Evolutionary conservation across 805 yeast species (phyloP).

Genomic region (Wickerhamomyces chambardii): DNA sequence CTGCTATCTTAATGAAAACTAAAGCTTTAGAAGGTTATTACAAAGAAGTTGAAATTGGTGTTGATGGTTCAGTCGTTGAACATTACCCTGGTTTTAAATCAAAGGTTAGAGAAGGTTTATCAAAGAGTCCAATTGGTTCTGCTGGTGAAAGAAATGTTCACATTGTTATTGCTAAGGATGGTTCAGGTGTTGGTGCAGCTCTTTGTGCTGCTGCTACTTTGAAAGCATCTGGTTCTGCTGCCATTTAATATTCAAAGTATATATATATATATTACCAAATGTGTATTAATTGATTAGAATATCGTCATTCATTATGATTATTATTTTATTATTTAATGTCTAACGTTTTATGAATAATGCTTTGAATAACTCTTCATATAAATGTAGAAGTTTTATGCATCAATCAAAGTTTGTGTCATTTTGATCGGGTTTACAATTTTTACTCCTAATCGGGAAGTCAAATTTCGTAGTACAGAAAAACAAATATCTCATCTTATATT

Average conservation of each 20-base stretch:
- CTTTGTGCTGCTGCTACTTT: conserved; percentile 54
- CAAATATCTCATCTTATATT: background rate
- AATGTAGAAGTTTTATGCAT: no score
- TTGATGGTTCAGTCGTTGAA: conserved; percentile 92
- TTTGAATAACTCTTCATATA: no score
- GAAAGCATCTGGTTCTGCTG: background rate
- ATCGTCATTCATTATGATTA: no score
- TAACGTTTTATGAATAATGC: no score
- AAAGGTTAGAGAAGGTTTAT: conserved; percentile 71
- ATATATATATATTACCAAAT: no score
- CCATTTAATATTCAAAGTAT: no score
- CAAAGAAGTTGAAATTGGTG: conserved; percentile 84
- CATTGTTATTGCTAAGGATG: conserved; percentile 83
- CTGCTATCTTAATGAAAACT: conserved; percentile 67
- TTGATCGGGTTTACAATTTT: no score
- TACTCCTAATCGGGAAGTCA: conserved; percentile 1
- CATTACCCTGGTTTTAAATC: conserved; percentile 86
- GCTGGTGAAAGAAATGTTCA: conserved; percentile 69
- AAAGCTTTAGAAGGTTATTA: conserved; percentile 53
- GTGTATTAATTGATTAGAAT: no score
- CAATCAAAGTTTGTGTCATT: no score
- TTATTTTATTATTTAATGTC: no score
- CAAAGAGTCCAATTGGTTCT: conserved; percentile 60
- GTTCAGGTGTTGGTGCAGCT: conserved; percentile 97
- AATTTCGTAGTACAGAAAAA: background rate